Conservation (phyloP, 306 rosid species). For the Alnus glutinosa region DNA sequence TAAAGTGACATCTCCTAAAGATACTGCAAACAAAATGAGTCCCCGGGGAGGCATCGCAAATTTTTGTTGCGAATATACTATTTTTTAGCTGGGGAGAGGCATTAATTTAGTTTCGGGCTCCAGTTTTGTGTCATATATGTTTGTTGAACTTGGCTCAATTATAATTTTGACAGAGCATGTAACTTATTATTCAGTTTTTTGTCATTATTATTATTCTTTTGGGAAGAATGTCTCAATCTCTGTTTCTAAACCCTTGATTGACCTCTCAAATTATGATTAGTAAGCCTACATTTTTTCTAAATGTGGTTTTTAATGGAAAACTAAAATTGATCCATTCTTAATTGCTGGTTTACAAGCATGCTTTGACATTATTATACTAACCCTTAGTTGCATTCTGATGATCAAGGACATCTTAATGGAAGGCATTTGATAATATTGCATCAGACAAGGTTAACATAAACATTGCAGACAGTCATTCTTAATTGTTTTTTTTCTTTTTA, state of each 20-base stretch:
- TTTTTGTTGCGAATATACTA: conserved; percentile 12
- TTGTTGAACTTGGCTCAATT: not conserved
- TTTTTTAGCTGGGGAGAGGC: conserved; percentile 13
- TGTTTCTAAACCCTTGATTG: not conserved
- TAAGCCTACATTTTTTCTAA: not conserved
- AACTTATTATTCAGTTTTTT: not conserved
- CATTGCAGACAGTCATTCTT: too few relatives aligned
- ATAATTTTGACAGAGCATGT: not conserved
- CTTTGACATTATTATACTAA: not conserved
- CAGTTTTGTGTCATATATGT: not conserved
- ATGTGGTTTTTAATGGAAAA: not conserved
- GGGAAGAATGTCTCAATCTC: not conserved
- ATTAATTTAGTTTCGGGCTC: conserved; percentile 7
- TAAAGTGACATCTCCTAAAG: conserved; percentile 15
- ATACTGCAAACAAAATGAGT: not conserved
- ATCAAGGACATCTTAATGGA: too few relatives aligned
- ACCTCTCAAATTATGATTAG: not conserved
- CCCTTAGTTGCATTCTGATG: not conserved
- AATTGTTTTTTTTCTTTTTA: too few relatives aligned
- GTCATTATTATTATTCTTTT: not conserved
- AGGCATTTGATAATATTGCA: too few relatives aligned
- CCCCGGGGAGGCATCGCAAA: not conserved
- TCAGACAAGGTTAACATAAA: too few relatives aligned
- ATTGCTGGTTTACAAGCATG: not conserved
- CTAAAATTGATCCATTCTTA: too few relatives aligned